Evolutionary conservation across 225 moss, liverwort and hornwort genomes (phyloP).

Genomic region (Polytrichum formosum): DNA sequence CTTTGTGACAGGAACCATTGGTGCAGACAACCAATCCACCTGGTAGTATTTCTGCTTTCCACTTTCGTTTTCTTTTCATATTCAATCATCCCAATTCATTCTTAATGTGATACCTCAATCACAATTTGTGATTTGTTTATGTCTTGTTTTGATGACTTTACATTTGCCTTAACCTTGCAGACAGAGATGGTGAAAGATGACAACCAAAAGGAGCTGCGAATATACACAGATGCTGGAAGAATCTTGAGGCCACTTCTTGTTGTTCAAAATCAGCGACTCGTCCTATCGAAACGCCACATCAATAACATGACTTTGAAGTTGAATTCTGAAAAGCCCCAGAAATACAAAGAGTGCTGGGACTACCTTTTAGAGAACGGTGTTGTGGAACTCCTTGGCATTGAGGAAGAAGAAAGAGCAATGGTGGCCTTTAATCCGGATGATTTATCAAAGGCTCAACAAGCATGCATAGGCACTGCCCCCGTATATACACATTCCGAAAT

Average conservation of each 20-base stretch:
- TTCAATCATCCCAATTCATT: too few relatives aligned
- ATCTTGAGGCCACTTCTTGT: slow-evolving; percentile 80
- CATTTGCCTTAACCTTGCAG: slow-evolving; percentile 17
- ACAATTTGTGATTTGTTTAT: background rate
- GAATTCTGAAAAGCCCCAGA: slow-evolving; percentile 18
- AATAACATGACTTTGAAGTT: slow-evolving; percentile 29
- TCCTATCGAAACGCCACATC: slow-evolving; percentile 45
- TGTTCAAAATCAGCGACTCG: slow-evolving; percentile 60
- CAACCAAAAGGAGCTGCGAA: slow-evolving; percentile 55
- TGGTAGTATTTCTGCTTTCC: background rate
- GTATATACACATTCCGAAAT: slow-evolving; percentile 75
- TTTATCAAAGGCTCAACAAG: slow-evolving; percentile 41
- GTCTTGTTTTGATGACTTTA: background rate
- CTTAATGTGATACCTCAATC: too few relatives aligned
- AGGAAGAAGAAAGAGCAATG: slow-evolving; percentile 79
- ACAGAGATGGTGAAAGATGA: slow-evolving; percentile 70
- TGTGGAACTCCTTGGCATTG: slow-evolving; percentile 77
- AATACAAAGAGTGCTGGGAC: slow-evolving; percentile 32
- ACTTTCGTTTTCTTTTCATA: too few relatives aligned
- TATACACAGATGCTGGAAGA: slow-evolving; percentile 84
- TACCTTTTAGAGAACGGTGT: slow-evolving; percentile 49
- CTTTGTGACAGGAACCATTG: too few relatives aligned
- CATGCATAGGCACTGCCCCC: slow-evolving; percentile 8
- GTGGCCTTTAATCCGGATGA: slow-evolving; percentile 66
- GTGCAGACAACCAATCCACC: too few relatives aligned